Evolutionary conservation across 2,329 filamentous ascomycete species (phyloP), one percentile per base, ranked within the genome.

Genomic region (Aspergillus sp.): DNA sequence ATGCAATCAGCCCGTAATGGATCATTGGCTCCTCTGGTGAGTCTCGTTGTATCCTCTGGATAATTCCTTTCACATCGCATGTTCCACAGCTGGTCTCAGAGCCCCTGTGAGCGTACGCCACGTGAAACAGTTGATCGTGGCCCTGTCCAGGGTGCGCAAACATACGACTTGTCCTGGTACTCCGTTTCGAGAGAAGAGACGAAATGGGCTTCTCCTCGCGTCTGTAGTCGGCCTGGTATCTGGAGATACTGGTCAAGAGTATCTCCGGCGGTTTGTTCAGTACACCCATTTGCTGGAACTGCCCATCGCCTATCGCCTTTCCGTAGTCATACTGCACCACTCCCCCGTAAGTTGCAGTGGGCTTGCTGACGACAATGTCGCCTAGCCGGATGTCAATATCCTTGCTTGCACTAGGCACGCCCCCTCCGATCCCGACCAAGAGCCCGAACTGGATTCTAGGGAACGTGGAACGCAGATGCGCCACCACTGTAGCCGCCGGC

Each of bases 1-100:
- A 57, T 7, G 55, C 55, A 41, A 57, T 57, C 9, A 57, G 43
- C 0, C 55, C 55, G n/a, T 57, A 57, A 17, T 49, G 37, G 12
- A 43, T 43, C 40, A 17, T 31, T 11, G 27, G 27, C 27, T 31
- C 27, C 7, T 31, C 27, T 31, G 27, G 27, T 11, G 9, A 31
- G 3, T 9, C 3, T 31, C 27, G 9, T 11, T 31, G 27, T 31
- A 11, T 11, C 9, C 27, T 9, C 2, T 11, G 27, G 8, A 31
- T 4, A 31, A 31, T 31, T 31, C 27, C 9, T 4, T 11, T 31
- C 3, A 31, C 9, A 31, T 31, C 27, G 27, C 27, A 31, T 11
- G 27, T 9, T 31, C 11, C 27, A 9, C 27, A 31, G 27, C 9
- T 31, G 1, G 27, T 9, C 9, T 31, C 27, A 31, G 27, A 3